phyloP scores from a whole-genome alignment of 208 protist species.

The Herpetomonas tarakana region DNA sequence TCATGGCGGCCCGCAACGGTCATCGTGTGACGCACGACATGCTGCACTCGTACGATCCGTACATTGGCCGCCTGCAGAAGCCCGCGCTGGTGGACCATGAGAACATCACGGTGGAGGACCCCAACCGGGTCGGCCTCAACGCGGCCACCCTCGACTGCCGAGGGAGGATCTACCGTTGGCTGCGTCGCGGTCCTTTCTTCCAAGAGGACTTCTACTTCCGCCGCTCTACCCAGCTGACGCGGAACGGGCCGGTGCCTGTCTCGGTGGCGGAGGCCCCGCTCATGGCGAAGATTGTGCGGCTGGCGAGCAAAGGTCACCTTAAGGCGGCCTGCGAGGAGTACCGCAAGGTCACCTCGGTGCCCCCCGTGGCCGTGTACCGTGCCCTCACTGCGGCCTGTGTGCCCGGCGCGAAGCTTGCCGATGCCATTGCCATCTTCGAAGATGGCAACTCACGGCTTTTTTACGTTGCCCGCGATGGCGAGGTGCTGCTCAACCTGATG shows the following conservation, averaged over 20 bases:
- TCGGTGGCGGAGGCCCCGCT: conserved; percentile 66
- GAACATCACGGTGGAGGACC: conserved; percentile 81
- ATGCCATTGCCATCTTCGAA: conserved; percentile 88
- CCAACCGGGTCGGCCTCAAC: conserved; percentile 86
- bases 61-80: conserved; percentile 75
- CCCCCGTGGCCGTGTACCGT: conserved; percentile 86
- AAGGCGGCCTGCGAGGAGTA: conserved; percentile 90
- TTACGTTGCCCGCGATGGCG: conserved; percentile 83
- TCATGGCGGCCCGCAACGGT: conserved; percentile 87
- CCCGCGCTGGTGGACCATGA: conserved; percentile 83
- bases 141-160: conserved; percentile 85
- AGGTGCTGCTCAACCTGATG: conserved; percentile 82
- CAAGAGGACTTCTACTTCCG: conserved; percentile 90
- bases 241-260: conserved; percentile 38
- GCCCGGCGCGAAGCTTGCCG: conserved; percentile 63
- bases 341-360: conserved; percentile 74
- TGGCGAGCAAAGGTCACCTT: conserved; percentile 68
- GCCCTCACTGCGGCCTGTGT: conserved; percentile 84
- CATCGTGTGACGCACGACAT: conserved; percentile 91
- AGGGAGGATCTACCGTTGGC: conserved; percentile 87
- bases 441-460: conserved; percentile 80
- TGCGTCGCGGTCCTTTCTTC: conserved; percentile 86
- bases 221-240: conserved; percentile 50
- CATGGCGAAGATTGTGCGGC: conserved; percentile 76
- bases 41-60: conserved; percentile 86